Base-by-base conservation (phyloP, 495 filamentous ascomycete species). In the Xylaria bambusicola region DNA sequence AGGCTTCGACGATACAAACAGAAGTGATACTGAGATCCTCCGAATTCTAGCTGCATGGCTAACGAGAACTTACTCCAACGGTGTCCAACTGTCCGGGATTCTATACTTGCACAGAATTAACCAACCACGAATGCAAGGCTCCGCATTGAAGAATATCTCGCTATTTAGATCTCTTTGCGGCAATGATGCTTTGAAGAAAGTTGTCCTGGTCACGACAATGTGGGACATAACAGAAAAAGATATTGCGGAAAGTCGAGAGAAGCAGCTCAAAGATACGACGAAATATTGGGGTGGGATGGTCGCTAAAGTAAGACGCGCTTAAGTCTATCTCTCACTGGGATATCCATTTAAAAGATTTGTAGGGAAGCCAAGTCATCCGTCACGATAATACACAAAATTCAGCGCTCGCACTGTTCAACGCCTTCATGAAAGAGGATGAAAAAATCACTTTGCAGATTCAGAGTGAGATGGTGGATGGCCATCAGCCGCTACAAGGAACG, bases 81-180 rank as follows among this genome's bases (percentile, higher is more conserved):
- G 47, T 0, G 27, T 62, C 12, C 33, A 47, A 7, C 58, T 69
- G 3, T 33, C 24, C 20, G 74, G 74, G n/a, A 72, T 78, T 20
- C 61, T 78, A 13, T 78, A 82, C 55, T 64, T 81, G 0, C 81
- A 83, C 52, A 62, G 68, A 12, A 84, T 82, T 55, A 67, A 58
- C 8, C 72, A 81, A 18, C 27, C 53, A 2, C 61, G 76, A 0
- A 71, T 83, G 63, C 23, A 61, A 29, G 74, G 76, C 0, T 73
- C 77, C 0, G 71, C 73, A 10, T 60, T 62, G 23, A 68, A 65
- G 6, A 80, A 79, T 36, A 29, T 84, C 0, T 29, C 21, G 10
- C 74, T 80, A 60, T 81, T 83, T 50, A 61, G 67, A 12, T 65
- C 73, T 42, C 57, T 83, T 0, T 77, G 74, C 47, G 81, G 79